Base-by-base conservation (phyloP, 495 filamentous ascomycete genomes). In the Penicillium mononematosum region DNA sequence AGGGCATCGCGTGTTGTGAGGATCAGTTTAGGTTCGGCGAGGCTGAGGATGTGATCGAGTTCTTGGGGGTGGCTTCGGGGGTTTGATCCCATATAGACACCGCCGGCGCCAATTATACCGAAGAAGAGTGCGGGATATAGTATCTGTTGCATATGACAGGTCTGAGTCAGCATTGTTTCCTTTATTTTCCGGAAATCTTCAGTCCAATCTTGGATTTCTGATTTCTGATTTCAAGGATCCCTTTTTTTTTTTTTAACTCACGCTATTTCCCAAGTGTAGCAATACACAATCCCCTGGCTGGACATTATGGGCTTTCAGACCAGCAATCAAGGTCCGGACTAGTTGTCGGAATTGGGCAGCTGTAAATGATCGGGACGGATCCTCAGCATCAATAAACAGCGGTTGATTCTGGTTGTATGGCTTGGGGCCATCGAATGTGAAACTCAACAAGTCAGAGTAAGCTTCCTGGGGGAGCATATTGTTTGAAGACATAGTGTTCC, bases 221-320 rank as follows among this genome's bases (percentile, higher is more conserved):
- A 16, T 9, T 24, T 32, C 2, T 4, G 11, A 9, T n/a, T 38
- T 19, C 12, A 12, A 17, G 19, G 19, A 25, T n/a, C 1, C n/a
- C 6, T 45, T 8, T 5, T 8, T 39, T 39, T 39, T 16, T n/a
- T 5, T 48, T 8, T 7, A 12, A 66, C 74, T 71, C 61, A 84
- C 81, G 64, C 79, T 81, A 55, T 88, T 88, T 55, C 84, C 84
- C 36, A 85, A 69, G 59, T 85, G 81, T 43, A 88, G 62, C 60
- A 85, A 73, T 14, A 87, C 81, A 64, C 77, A 83, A 62, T 87
- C 82, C 3, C 83, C 85, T 11, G 66, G 69, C 57, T 80, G 67
- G 50, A 86, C 59, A 47, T 81, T 77, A 36, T 79, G 75, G 20
- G 76, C 77, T 43, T 76, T 78, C 32, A 87, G 70, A 2, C 85